Evolutionary conservation across 106 monocot genomes (phyloP), one percentile per base, ranked within the genome.

Genomic region (Gastrodia elata): DNA sequence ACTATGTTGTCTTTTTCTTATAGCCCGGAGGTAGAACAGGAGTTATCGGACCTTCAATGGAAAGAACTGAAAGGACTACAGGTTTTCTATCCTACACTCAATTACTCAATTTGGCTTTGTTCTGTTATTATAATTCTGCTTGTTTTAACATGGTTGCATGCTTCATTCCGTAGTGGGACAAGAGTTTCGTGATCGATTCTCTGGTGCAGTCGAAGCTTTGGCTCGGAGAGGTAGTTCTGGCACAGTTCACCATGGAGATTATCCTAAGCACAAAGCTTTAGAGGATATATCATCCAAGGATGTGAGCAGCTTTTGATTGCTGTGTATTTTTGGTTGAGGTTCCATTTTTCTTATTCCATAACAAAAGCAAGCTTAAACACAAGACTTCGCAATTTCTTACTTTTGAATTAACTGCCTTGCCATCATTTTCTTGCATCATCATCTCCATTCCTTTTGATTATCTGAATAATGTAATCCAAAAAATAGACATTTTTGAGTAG

Each of bases 121-220:
- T 8, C 28, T 44, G 59, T n/a, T 25, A 9, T 36, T 38, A 35
- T 35, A 34, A 36, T 64, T 18, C 6, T 39, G 2, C 18, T 25
- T 2, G 38, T 25, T 11, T 72, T 57, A 68, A 18, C 9, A 6
- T 49, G 39, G 6, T 68, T 42, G 6, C 14, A 56, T 59, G 39
- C 5, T 61, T 71, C 35, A 38, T 46, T 68, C 38, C 73, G 0
- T 7, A 52, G 76, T 59, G 20, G 84, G 87, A 44, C 81, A 87
- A 74, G 79, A 82, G 38, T 73, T 84, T 74, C 73, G 77, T 25
- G 81, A 87, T 49, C 81, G 71, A 67, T 85, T 85, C 67, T 73
- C 84, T 15, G 88, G 77, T 18, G 84, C 88, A 43, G 80, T 84
- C 20, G 88, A 81, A 76, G 81, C 79, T 46, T 79, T 82, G 67